These are phyloP conservation scores for Candida xyloterini DNA, from an alignment of 805 yeast species.

Conservation along the genomic window DNA sequence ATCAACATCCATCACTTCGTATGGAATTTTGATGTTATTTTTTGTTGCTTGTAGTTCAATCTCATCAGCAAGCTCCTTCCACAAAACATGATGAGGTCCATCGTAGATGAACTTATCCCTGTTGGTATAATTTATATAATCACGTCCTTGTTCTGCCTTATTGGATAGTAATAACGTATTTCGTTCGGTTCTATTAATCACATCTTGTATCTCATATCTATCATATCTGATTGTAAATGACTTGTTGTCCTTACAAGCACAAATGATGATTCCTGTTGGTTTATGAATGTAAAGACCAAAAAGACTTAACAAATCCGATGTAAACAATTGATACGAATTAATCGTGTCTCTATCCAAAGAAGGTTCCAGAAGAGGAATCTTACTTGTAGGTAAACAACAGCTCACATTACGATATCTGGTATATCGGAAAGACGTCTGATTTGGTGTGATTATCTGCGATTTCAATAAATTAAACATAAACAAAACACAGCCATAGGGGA, in stretches of 20 bases:
- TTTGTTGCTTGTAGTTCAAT: constrained; percentile 4
- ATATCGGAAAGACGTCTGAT: constrained; percentile 18
- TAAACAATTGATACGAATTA: constrained; percentile 6
- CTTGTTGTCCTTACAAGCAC: constrained; percentile 19
- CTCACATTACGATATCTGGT: constrained; percentile 21
- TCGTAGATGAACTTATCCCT: not conserved
- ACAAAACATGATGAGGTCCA: constrained; percentile 3
- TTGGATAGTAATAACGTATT: constrained; percentile 8
- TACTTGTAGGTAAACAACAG: constrained; percentile 15
- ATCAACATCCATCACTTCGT: constrained; percentile 7
- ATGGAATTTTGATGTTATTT: constrained; percentile 6
- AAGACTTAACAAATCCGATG: constrained; percentile 24
- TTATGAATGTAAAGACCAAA: constrained; percentile 29
- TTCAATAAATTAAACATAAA: constrained; percentile 14
- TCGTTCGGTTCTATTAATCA: constrained; percentile 25
- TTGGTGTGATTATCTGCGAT: constrained; percentile 27
- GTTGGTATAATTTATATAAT: constrained; percentile 8
- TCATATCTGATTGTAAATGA: constrained; percentile 26
- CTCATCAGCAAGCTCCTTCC: constrained; percentile 14
- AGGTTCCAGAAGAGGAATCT: constrained; percentile 16
- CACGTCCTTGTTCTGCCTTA: constrained; percentile 1
- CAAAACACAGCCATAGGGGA: constrained; percentile 1
- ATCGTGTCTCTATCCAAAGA: constrained; percentile 6
- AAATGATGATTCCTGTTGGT: constrained; percentile 21
- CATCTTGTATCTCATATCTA: constrained; percentile 27